Percentiles rank a stretch among this genome's conserved stretches.
Conservation (phyloP, 164 flowering plant species). For the Vitis cinerea region DNA sequence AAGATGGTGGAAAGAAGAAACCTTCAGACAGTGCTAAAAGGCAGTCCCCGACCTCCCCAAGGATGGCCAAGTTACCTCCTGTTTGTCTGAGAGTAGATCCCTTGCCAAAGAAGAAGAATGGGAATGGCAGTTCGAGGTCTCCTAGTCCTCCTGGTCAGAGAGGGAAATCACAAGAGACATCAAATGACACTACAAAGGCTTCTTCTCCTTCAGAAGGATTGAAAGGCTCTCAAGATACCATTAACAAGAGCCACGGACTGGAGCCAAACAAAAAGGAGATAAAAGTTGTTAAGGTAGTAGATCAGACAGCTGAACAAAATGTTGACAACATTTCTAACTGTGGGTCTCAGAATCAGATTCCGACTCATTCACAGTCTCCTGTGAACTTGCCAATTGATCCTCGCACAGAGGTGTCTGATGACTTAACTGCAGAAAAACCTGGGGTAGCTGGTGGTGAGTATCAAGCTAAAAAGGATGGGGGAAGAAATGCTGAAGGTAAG, state of each 20-base stretch:
- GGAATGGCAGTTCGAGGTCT: conserved; percentile 49
- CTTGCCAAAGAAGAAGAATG: conserved; percentile 48
- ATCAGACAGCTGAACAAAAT: background rate
- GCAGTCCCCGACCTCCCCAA: conserved; percentile 37
- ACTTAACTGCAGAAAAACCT: background rate
- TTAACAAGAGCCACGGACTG: background rate
- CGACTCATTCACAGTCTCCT: background rate
- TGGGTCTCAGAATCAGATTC: background rate
- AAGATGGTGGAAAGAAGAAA: conserved; percentile 12
- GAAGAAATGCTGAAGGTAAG: background rate
- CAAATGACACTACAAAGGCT: background rate
- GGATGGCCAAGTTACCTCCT: conserved; percentile 60
- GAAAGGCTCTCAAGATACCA: background rate
- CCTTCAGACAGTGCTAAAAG: conserved; percentile 14
- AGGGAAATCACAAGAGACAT: conserved; percentile 5
- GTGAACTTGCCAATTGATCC: background rate
- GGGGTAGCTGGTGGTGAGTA: background rate
- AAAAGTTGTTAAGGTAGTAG: conserved; percentile 16
- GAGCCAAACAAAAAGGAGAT: conserved; percentile 11
- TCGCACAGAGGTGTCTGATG: background rate
- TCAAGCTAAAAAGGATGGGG: background rate
- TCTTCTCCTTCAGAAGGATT: background rate
- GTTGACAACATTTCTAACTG: background rate
- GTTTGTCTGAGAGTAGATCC: conserved; percentile 82
- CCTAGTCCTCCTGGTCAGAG: conserved; percentile 49